These are phyloP conservation scores for Zelopaecilomyces penicillatus DNA, from an alignment of 2,329 filamentous ascomycete species.

Conservation along the genomic window DNA sequence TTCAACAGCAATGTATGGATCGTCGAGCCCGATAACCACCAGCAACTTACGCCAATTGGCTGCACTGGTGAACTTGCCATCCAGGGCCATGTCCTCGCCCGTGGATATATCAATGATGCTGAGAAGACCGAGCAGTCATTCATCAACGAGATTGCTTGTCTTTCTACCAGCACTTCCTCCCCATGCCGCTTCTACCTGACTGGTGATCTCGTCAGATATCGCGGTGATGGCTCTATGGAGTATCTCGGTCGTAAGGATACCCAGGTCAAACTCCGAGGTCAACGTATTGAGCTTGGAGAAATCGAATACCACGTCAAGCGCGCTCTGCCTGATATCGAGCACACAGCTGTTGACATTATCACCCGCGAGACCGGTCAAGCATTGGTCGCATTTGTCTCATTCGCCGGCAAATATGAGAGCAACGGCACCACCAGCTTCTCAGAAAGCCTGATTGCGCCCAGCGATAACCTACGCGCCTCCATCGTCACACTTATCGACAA, in stretches of 20 bases:
- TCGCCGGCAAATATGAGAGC: neutral
- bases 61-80: constrained; percentile 24
- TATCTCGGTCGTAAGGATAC: constrained; percentile 45
- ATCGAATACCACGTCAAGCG: constrained; percentile 10
- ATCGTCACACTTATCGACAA: constrained; percentile 1
- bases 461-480: constrained; percentile 2
- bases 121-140: constrained; percentile 38
- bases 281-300: constrained; percentile 36
- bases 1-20: constrained; percentile 13
- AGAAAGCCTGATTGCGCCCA: neutral
- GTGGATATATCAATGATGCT: constrained; percentile 37
- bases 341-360: constrained; percentile 5
- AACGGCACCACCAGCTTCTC: neutral
- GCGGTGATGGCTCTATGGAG: constrained; percentile 27
- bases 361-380: neutral
- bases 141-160: constrained; percentile 26
- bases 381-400: constrained; percentile 3
- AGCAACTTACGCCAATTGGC: constrained; percentile 15
- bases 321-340: neutral
- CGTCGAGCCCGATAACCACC: constrained; percentile 11
- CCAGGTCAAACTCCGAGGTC: constrained; percentile 49
- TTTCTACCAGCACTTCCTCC: neutral
- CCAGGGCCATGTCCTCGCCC: constrained; percentile 35
- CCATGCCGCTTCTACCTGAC: constrained; percentile 30
- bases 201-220: constrained; percentile 35